Base-by-base conservation (phyloP, 2,329 filamentous ascomycete genomes). In the Dothistroma pini region DNA sequence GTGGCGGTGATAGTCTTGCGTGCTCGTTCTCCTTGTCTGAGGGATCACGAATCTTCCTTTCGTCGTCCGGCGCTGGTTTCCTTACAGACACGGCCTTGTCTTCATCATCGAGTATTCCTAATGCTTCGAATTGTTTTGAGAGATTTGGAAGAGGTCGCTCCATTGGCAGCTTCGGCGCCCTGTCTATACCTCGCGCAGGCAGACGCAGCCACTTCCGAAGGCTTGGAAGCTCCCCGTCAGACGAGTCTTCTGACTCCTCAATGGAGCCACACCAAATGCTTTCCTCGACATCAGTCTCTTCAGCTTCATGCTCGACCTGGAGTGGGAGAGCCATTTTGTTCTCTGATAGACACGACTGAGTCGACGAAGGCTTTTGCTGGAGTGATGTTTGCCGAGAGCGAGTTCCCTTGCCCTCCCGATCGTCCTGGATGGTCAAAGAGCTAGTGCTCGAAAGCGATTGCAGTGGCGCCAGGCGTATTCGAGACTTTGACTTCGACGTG, bases 241-340 rank as follows among this genome's bases (percentile, higher is more conserved):
- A 72, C 7, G 58, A 56, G 21, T 44, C 41, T 9, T 58, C 56
- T 19, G 64, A 64, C 4, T 52, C 58, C n/a, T 65, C 60, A 29
- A 67, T 63, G 29, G 70, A 71, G 12, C 69, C 72, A 53, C 72
- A 73, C 69, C 69, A 72, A 12, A 75, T 68, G 64, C 73, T 75
- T 61, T 74, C 71, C 53, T 75, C 72, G 4, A 71, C 53, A 47
- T 75, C 71, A 8, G 61, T 56, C 44, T 70, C 69, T 32, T 68
- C 68, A 1, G 62, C 60, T 8, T 67, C 47, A 12, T 52, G 32
- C 14, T 53, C 47, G 12, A 48, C 25, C 34, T 25, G 29, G 9
- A 29, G 54, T 14, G 54, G 32, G 25, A 19, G 12, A n/a, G 12
- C 11, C n/a, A 12, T 49, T 9, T 3, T 29, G 32, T 16, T 41